Evolutionary conservation across 2,329 filamentous ascomycete species (phyloP), one percentile per base, ranked within the genome.

Genomic region (Pestalotiopsis sp.): DNA sequence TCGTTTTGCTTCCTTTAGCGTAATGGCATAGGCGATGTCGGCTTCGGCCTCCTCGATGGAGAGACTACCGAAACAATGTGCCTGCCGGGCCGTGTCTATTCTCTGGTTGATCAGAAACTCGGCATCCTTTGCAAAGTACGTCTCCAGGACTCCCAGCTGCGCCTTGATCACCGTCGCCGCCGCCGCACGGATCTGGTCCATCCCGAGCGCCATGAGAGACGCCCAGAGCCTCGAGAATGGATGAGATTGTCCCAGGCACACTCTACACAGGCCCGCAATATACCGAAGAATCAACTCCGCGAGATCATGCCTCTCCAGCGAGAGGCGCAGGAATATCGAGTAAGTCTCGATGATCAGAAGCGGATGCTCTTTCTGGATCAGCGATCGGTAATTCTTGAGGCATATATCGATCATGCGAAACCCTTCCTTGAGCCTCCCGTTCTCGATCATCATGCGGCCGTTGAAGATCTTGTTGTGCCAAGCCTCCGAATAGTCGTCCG

Each of bases 271-370:
- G 7, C 63, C 63, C 11, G n/a, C 49, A 23, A 65, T 45, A 4
- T 65, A 65, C 2, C 63, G 45, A 23, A 65, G 41, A 23, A 65
- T 39, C 6, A 45, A 25, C 4, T 65, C 41, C 17, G 63, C 63
- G 14, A 65, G 63, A 65, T 65, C 63, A 17, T 12, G 31, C 13
- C 63, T 27, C 13, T 56, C 25, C 2, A 45, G 12, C 23, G 63
- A 65, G 4, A 65, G 63, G 12, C 13, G 25, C 25, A 65, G 25
- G 23, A 56, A 23, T 36, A 45, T 57, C 17, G 27, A 56, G 23
- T 56, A 65, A 9, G 63, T 65, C 25, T 65, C 63, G 20, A 65
- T 65, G 17, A 65, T n/a, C 12, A 65, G n/a, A n/a, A 65, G 63
- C 11, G 63, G 63, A n/a, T 65, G 63, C 45, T 65, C 63, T 5